Conservation (phyloP, 768 basidiomycete species). For the Russula brevipes region DNA sequence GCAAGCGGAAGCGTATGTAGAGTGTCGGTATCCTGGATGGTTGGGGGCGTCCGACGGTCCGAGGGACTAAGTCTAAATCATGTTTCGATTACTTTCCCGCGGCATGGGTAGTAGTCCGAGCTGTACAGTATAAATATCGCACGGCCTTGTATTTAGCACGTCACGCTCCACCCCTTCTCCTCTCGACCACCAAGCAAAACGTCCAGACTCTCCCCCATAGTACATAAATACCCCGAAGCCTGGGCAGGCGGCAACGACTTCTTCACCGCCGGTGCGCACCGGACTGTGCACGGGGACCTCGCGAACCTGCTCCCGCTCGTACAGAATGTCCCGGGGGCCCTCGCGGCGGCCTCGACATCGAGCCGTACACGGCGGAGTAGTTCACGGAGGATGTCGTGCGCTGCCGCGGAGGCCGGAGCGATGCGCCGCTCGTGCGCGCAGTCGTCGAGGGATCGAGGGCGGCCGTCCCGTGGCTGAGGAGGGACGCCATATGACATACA, state of each 20-base stretch:
- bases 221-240: constrained; percentile 58
- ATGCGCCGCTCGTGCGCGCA: constrained; percentile 44
- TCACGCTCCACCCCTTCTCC: neutral
- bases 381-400: constrained; percentile 59
- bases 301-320: constrained; percentile 54
- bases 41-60: too few relatives aligned
- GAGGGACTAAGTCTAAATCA: neutral
- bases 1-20: neutral
- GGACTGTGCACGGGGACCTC: constrained; percentile 59
- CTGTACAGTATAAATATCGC: neutral
- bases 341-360: constrained; percentile 46
- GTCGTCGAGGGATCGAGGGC: constrained; percentile 54
- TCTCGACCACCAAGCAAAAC: too few relatives aligned
- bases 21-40: neutral
- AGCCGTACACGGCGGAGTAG: constrained; percentile 48
- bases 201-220: too few relatives aligned
- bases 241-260: constrained; percentile 71
- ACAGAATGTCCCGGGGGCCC: constrained; percentile 41
- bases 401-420: constrained; percentile 46
- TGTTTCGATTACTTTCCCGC: neutral
- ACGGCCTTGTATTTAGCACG: neutral
- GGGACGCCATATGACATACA: constrained; percentile 60
- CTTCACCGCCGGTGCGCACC: constrained; percentile 66
- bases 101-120: neutral
- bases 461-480: constrained; percentile 53